phyloP scores from a whole-genome alignment of 192 early-diverging fungal species.

The Nowakowskiella sp. region DNA sequence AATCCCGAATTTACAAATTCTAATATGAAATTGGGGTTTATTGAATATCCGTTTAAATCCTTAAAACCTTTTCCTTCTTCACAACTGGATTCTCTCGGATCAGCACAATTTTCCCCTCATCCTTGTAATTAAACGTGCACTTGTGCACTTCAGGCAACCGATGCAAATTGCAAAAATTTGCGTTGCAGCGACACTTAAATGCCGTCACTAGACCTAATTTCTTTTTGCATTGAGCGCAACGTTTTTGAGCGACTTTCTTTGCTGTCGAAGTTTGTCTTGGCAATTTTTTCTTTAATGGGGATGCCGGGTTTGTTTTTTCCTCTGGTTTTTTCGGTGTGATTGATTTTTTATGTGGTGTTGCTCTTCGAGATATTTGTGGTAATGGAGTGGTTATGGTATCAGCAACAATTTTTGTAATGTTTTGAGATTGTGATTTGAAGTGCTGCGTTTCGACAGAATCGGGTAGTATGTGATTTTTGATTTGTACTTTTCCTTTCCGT shows the following conservation, averaged over 20 bases:
- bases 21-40: too few species aligned
- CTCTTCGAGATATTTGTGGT: not conserved
- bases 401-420: too few species aligned
- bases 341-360: conserved; percentile 4
- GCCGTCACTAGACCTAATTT: conserved; percentile 39
- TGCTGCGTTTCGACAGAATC: too few species aligned
- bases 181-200: conserved; percentile 47
- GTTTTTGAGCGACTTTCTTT: conserved; percentile 3
- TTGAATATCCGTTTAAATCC: too few species aligned
- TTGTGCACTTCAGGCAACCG: conserved; percentile 46
- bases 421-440: too few species aligned
- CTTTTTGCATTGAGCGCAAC: conserved; percentile 38
- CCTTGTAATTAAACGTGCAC: conserved; percentile 44
- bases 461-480: too few species aligned
- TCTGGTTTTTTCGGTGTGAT: not conserved
- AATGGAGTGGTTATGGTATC: conserved; percentile 1
- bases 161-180: conserved; percentile 43
- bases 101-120: conserved; percentile 27
- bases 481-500: too few species aligned
- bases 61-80: conserved; percentile 36
- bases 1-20: too few species aligned
- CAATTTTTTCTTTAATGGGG: not conserved
- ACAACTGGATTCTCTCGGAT: conserved; percentile 47
- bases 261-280: not conserved
- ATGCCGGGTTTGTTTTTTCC: conserved; percentile 5